Base-by-base conservation (phyloP, 2,329 filamentous ascomycete species). In the Phoma sp. region DNA sequence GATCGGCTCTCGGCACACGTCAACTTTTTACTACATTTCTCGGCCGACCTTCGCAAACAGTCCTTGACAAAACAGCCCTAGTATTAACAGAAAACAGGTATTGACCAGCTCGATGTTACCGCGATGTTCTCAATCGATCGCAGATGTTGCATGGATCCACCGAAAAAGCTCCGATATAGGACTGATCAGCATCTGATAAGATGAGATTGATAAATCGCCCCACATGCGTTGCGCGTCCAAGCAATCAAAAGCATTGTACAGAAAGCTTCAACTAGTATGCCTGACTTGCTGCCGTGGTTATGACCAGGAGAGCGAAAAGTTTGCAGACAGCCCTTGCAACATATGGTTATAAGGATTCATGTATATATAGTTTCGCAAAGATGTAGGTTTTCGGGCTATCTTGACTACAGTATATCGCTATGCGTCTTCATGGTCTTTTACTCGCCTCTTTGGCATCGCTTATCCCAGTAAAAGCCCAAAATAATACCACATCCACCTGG, bases 131-230 rank as follows among this genome's bases (percentile, higher is more conserved):
- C 11, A 11, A 12, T 30, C 17, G 21, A 29, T 17, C 17, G 26
- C 14, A 3, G 12, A 32, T 23, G 18, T 42, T 32, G 26, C 39
- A 42, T 21, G 3, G 10, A 26, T 42, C 39, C 28, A 21, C 26
- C 26, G 39, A 32, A 42, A 42, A 42, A 21, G 28, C 39, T 42
- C 39, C 15, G 39, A 30, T 20, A 28, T 42, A 32, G 39, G 18
- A 14, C 15, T 20, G 26, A 42, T 42, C 39, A 21, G n/a, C 15
- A 42, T 42, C 39, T 32, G 39, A 42, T 42, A 32, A 42, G 26
- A 42, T 23, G 39, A 42, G 11, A 42, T 37, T 7, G 34, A 37
- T 37, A 23, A 37, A 37, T 25, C 5, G 34, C 18, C 12, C 34
- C 34, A 37, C 34, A 23, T 23, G 6, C 10, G 20, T 23, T 37